A percentile compares a stretch with the other conserved stretches of the same genome.
Evolutionary conservation across 805 yeast genomes (phyloP).

Genomic region (Monosporozyma servazzii): DNA sequence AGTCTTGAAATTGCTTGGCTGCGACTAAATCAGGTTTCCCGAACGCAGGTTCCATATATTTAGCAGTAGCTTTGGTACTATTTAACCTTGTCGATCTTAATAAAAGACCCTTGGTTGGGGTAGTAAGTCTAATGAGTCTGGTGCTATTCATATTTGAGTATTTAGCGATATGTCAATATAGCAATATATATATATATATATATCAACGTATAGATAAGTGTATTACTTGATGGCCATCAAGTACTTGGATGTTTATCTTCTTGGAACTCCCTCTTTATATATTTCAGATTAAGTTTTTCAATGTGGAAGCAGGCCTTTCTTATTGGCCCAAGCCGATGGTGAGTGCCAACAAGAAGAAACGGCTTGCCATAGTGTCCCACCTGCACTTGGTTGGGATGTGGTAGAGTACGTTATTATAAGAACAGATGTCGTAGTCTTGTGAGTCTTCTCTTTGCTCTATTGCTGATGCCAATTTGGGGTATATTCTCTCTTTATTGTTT

Average conservation of each 20-base stretch:
- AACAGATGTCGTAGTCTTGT: neutral
- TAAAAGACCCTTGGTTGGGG: neutral
- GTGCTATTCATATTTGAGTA: neutral
- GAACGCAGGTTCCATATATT: constrained; percentile 36
- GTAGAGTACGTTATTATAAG: neutral
- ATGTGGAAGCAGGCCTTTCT: neutral
- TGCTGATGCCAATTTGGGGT: neutral
- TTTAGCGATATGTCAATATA: neutral
- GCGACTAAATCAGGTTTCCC: constrained; percentile 41
- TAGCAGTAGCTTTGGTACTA: constrained; percentile 24
- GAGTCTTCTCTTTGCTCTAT: neutral
- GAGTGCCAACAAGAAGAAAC: neutral
- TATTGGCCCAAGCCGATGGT: neutral
- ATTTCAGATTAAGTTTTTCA: neutral
- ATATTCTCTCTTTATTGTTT: neutral
- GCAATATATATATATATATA: neutral
- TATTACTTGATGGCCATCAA: too few relatives aligned
- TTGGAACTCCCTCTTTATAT: neutral
- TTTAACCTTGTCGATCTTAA: neutral
- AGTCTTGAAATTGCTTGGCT: constrained; percentile 60
- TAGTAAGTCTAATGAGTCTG: neutral
- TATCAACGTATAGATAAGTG: neutral
- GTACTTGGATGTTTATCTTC: neutral
- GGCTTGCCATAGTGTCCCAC: neutral
- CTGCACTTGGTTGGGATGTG: too few relatives aligned